phyloP scores from a whole-genome alignment of 2,329 filamentous ascomycete species.

The Xylariaceae sp. region DNA sequence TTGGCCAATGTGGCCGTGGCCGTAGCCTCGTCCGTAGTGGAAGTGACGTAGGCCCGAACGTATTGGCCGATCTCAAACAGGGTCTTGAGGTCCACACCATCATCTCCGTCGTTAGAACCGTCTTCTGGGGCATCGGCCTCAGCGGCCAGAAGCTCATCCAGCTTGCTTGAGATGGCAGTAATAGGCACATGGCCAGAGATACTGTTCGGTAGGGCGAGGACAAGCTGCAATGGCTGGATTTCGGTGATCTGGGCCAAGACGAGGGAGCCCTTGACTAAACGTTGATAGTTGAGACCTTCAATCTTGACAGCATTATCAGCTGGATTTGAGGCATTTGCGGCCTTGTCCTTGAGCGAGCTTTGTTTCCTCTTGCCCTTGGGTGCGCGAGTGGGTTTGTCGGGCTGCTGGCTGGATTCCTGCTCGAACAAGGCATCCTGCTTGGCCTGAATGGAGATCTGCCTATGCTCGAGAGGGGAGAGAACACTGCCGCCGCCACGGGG shows the following conservation, averaged over 20 bases:
- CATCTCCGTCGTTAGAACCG: slow-evolving; percentile 49
- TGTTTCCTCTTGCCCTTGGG: slow-evolving; percentile 51
- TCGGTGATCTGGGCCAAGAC: slow-evolving; percentile 82
- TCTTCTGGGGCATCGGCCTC: slow-evolving; percentile 56
- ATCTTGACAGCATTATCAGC: slow-evolving; percentile 63
- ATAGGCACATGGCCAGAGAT: slow-evolving; percentile 84
- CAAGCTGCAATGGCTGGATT: slow-evolving; percentile 75
- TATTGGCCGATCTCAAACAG: slow-evolving; percentile 86
- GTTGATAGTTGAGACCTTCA: slow-evolving; percentile 88
- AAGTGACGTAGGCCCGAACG: slow-evolving; percentile 76
- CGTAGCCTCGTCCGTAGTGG: slow-evolving; percentile 65
- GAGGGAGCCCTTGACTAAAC: slow-evolving; percentile 77
- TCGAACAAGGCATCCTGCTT: slow-evolving; percentile 90
- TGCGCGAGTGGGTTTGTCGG: slow-evolving; percentile 40
- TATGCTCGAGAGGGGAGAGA: slow-evolving; percentile 88
- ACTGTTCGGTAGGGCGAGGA: slow-evolving; percentile 86
- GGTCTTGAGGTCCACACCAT: slow-evolving; percentile 66
- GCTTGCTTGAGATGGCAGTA: slow-evolving; percentile 79
- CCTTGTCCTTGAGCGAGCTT: slow-evolving; percentile 51
- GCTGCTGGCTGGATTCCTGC: slow-evolving; percentile 57
- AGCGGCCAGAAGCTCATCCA: slow-evolving; percentile 73
- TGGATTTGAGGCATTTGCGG: slow-evolving; percentile 48
- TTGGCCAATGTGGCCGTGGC: slow-evolving; percentile 50
- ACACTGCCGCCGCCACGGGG: slow-evolving; percentile 88
- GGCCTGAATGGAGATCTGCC: slow-evolving; percentile 92